Conservation (phyloP, 2,329 filamentous ascomycete species). For the Xylariomycetidae sp. region DNA sequence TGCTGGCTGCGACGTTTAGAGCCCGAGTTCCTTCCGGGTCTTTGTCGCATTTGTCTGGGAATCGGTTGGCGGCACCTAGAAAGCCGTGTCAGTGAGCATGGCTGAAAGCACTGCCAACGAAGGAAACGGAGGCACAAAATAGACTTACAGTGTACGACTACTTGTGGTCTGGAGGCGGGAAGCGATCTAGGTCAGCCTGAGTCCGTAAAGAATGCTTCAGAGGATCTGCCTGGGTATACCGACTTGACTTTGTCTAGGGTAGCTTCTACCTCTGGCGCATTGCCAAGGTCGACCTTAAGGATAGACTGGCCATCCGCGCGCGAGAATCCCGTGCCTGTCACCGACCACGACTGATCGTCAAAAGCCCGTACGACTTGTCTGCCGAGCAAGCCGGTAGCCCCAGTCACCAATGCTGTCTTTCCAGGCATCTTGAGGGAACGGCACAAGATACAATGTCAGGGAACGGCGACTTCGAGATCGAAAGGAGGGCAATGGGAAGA, state of each 20-base stretch:
- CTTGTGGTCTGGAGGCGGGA: constrained; percentile 52
- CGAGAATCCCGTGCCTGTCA: constrained; percentile 67
- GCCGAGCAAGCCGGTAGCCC: constrained; percentile 78
- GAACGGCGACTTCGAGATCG: too few species aligned
- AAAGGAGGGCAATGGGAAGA: too few species aligned
- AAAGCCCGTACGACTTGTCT: constrained; percentile 72
- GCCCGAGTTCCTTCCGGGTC: constrained; percentile 69
- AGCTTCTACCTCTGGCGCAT: constrained; percentile 39
- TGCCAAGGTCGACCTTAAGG: constrained; percentile 51
- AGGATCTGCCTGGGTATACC: not conserved
- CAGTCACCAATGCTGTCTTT: constrained; percentile 67
- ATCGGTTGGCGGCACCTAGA: constrained; percentile 82
- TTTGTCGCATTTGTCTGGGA: constrained; percentile 76
- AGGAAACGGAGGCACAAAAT: too few species aligned
- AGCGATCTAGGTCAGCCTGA: constrained; percentile 11
- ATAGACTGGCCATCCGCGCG: constrained; percentile 66
- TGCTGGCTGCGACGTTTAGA: constrained; percentile 69
- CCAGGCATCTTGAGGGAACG: constrained; percentile 28
- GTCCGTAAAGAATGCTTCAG: too few species aligned
- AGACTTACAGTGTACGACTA: constrained; percentile 73
- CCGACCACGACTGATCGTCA: constrained; percentile 56
- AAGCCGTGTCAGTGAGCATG: too few species aligned
- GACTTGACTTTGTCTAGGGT: constrained; percentile 52
- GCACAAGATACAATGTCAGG: too few species aligned
- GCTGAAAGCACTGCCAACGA: too few species aligned